A percentile compares a stretch with the other conserved stretches of the same genome.
Conservation (phyloP, 169 alveolate genomes). For the Plasmodium sp. region DNA sequence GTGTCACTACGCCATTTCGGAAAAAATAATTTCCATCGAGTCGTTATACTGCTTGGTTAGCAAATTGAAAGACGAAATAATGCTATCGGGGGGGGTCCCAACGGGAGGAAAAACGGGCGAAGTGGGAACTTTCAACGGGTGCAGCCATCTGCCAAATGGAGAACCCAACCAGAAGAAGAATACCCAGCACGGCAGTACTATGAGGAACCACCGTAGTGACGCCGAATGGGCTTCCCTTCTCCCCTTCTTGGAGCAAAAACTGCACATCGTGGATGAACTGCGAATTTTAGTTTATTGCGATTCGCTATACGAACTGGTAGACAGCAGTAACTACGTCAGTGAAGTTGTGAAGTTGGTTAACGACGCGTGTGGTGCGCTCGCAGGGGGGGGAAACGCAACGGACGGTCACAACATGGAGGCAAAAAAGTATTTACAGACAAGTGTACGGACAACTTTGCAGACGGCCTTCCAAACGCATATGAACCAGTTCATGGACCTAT, state of each 20-base stretch:
- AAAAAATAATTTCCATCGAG: conserved; percentile 53
- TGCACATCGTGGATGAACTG: conserved; percentile 40
- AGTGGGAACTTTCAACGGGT: background rate
- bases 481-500: conserved; percentile 37
- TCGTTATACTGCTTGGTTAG: conserved; percentile 37
- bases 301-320: conserved; percentile 45
- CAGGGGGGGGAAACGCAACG: background rate
- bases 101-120: background rate
- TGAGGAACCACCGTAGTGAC: background rate
- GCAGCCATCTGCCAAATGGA: background rate
- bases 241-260: conserved; percentile 31
- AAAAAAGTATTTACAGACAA: conserved; percentile 2
- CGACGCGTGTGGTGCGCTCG: background rate
- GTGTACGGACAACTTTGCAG: background rate
- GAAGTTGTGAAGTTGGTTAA: conserved; percentile 39
- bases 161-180: background rate
- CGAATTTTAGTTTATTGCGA: conserved; percentile 64
- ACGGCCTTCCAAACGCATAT: conserved; percentile 13
- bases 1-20: conserved; percentile 50
- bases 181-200: background rate
- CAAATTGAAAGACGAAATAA: conserved; percentile 56
- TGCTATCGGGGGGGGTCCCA: background rate
- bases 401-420: background rate
- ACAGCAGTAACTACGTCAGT: conserved; percentile 55
- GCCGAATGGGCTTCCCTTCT: background rate